Evolutionary conservation across 2,329 filamentous ascomycete genomes (phyloP), one percentile per base, ranked within the genome.

Genomic region (Exophiala alcalophila): DNA sequence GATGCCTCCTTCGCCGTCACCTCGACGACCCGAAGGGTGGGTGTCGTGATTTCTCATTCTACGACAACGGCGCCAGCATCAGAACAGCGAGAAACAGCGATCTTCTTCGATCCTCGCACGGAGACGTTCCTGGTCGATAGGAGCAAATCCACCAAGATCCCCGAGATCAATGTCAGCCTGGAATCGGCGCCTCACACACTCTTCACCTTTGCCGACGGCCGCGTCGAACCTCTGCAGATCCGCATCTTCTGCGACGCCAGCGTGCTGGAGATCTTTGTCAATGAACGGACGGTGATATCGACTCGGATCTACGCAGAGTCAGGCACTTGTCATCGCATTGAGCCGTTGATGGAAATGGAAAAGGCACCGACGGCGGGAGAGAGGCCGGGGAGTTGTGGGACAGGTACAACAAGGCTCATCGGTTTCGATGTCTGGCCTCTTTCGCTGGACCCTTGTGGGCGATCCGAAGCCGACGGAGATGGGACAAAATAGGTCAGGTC

Each of bases 191-290:
- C 71, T 0, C 71, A 73, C 40, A 74, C 72, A 0, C 61, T 75
- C 0, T 73, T 76, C 52, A 23, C 24, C 5, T 49, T 51, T 15
- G 37, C 36, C 1, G 19, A 37, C 8, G 45, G 47, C 4, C 40
- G 49, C 3, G 57, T 63, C 38, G 66, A 71, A 47, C 51, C 53
- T 1, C 58, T 72, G 1, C 56, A 55, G 11, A 56, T 72, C 12
- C 64, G 59, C n/a, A 60, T 64, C 0, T 67, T 66, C 51, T 64
- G 63, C 34, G 69, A 72, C 40, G 59, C 48, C 12, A 66, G 64
- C 21, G 65, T 69, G 5, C 52, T 72, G 3, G 69, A 73, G 48
- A 61, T 72, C 0, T 72, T 71, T 45, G 63, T 69, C 4, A 72
- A 72, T 44, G 63, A 61, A 4, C 57, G 69, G 4, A 68, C 64